Base-by-base conservation (phyloP, 257 asterid species). In the Solanum dulcamara region DNA sequence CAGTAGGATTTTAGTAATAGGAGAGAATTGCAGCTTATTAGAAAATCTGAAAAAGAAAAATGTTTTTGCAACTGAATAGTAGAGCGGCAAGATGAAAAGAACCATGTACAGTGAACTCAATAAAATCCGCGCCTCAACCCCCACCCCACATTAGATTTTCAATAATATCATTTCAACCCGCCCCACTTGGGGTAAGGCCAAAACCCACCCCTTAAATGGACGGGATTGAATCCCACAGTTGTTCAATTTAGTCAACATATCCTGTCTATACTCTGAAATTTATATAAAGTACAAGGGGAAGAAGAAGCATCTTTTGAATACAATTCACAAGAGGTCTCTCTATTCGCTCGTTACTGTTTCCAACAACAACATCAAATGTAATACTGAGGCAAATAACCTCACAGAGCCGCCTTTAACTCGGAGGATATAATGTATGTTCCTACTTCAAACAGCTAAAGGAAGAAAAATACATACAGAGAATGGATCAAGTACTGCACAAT, bases 341-440 rank as follows among this genome's bases (percentile, higher is more conserved):
- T 44, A 26, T 24, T 72, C 10, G 7, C 81, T 74, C 24, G 5
- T 74, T 42, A 42, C 55, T 74, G 57, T 42, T 44, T 75, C 59
- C 38, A 75, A 77, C n/a, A 75, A 77, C 24, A 42, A 44, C 26
- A 83, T 85, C 72, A 35, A 51, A 66, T 46, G 81, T 32, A 89
- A 81, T 85, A 55, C 42, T 4, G 68, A 66, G 84, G 71, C 64
- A 79, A 82, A 81, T 66, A 86, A 83, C 90, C 91, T 86, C 90
- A 83, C 91, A 83, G 89, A 89, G 88, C 91, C 90, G 84, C 91
- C 91, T 66, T 83, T 85, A 74, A 84, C 84, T 86, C 87, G 83
- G 89, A 88, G 87, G 89, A 86, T 15, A 85, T 42, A 57, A 83
- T 74, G 75, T 62, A 35, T 81, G 64, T 55, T 87, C 88, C 92